Evolutionary conservation across 1,284 basidiomycete genomes (phyloP).

Genomic region (Cystobasidiaceae sp.): DNA sequence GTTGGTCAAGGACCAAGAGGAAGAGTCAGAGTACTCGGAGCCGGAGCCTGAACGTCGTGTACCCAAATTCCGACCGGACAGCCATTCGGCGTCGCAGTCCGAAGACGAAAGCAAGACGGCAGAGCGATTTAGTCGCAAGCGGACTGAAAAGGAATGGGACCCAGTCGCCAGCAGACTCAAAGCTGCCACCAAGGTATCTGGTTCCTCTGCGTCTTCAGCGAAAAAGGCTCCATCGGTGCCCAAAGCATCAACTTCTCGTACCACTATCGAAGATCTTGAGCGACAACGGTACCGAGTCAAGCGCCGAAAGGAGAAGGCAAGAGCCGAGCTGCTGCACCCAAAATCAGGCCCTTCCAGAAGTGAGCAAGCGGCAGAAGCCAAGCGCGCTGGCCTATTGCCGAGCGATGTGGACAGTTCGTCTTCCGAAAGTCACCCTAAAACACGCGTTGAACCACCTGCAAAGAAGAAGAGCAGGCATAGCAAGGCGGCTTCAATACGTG

Average conservation of each 20-base stretch:
- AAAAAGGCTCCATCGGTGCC: no score
- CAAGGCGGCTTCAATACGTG: not conserved
- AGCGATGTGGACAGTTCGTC: constrained; percentile 12
- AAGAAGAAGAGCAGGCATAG: not conserved
- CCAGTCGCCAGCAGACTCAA: constrained; percentile 4
- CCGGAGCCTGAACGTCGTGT: not conserved
- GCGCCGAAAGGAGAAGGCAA: not conserved
- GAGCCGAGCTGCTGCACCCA: not conserved
- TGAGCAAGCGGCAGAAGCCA: not conserved
- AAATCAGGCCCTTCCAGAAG: not conserved
- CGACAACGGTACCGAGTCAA: not conserved
- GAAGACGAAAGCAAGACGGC: no score
- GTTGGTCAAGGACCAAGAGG: constrained; percentile 4
- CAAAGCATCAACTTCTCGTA: not conserved
- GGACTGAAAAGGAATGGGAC: constrained; percentile 2
- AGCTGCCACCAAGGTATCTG: not conserved
- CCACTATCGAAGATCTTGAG: not conserved
- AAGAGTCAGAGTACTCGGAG: constrained; percentile 1
- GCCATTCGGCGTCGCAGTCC: no score
- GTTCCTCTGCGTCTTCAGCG: no score
- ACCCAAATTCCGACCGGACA: not conserved
- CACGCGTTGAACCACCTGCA: not conserved
- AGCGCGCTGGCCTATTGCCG: not conserved
- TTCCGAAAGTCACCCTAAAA: not conserved
- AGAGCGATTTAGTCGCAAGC: constrained; percentile 6